Percentiles rank a stretch among this genome's conserved stretches.
Evolutionary conservation across 1,139 yeast genomes (phyloP).

Genomic region (Kodamaea arcana): DNA sequence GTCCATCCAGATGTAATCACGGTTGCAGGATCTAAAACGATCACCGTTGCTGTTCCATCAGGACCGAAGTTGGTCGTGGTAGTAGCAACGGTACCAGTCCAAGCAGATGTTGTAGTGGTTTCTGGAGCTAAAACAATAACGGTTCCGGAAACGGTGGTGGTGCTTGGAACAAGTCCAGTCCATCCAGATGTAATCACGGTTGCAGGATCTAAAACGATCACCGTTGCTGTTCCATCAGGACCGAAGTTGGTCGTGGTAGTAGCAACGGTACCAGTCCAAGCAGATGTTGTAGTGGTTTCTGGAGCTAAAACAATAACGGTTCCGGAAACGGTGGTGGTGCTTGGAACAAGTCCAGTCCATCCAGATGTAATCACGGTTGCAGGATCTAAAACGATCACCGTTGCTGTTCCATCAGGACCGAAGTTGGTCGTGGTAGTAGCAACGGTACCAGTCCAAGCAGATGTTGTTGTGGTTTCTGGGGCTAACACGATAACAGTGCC

Average conservation of each 20-base stretch:
- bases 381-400: constrained; percentile 14
- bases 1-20: constrained; percentile 10
- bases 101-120: constrained; percentile 11
- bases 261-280: constrained; percentile 9
- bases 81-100: constrained; percentile 9
- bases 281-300: constrained; percentile 10
- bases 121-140: constrained; percentile 13
- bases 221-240: constrained; percentile 4
- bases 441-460: constrained; percentile 12
- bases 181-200: constrained; percentile 10
- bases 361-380: constrained; percentile 9
- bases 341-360: constrained; percentile 8
- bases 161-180: constrained; percentile 5
- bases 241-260: constrained; percentile 7
- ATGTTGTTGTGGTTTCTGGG: no score
- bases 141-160: constrained; percentile 3
- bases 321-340: constrained; percentile 3
- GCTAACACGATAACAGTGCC: no score
- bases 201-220: background rate
- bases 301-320: constrained; percentile 13
- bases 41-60: constrained; percentile 12
- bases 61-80: constrained; percentile 7
- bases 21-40: constrained; percentile 13
- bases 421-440: constrained; percentile 7
- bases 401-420: constrained; percentile 10